A percentile compares a stretch with the other conserved stretches of the same genome.
Conservation (phyloP, 345 rosid species). For the Clausena lansium region DNA sequence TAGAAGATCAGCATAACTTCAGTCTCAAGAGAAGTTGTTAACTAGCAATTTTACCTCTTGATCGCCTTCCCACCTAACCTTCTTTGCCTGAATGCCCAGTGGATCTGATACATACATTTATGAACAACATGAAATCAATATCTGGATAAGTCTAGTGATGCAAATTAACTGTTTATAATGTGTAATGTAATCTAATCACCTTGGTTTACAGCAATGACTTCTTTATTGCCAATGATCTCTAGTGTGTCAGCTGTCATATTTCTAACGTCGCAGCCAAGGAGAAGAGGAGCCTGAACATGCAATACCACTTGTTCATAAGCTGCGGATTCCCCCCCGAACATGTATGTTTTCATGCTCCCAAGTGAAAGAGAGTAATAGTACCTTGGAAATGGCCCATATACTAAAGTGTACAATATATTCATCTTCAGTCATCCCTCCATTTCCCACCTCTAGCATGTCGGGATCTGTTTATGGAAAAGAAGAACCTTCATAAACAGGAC, state of each 20-base stretch:
- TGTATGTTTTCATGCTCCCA: no score
- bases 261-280: slow-evolving; percentile 82
- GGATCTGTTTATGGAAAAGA: slow-evolving; percentile 50
- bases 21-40: not conserved
- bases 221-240: slow-evolving; percentile 61
- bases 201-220: slow-evolving; percentile 84
- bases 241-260: slow-evolving; percentile 54
- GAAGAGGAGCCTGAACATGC: slow-evolving; percentile 54
- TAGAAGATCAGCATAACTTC: not conserved
- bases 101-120: slow-evolving; percentile 39
- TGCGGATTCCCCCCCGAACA: no score
- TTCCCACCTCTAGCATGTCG: slow-evolving; percentile 98
- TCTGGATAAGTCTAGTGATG: not conserved
- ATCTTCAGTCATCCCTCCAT: slow-evolving; percentile 87
- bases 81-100: slow-evolving; percentile 78
- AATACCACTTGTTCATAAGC: not conserved
- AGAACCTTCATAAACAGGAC: no score
- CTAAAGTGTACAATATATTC: slow-evolving; percentile 91
- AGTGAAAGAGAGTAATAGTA: slow-evolving; percentile 4
- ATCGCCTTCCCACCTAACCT: slow-evolving; percentile 66
- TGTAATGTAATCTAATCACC: slow-evolving; percentile 28
- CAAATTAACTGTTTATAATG: not conserved
- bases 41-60: slow-evolving; percentile 43
- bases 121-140: not conserved
- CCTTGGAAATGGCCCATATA: slow-evolving; percentile 96